Evolutionary conservation across 495 filamentous ascomycete genomes (phyloP), one percentile per base, ranked within the genome.

Genomic region (Apiosordaria backusii): DNA sequence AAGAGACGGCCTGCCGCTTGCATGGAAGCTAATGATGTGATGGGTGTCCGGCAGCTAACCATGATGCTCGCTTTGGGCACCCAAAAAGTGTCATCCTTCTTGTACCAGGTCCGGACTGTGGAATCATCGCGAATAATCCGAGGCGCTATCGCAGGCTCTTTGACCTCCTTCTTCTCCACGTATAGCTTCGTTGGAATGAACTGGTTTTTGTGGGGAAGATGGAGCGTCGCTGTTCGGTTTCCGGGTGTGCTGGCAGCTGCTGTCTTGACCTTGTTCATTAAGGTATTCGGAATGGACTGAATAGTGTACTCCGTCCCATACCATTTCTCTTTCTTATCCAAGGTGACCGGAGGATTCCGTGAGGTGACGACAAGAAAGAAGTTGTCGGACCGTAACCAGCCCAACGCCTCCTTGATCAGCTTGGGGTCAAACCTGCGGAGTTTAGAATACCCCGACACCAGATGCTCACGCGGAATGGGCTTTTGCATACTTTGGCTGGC

Each of bases 11-110:
- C 83, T 73, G 92, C 94, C 29, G 97, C 87, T 22, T 84, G 78
- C 61, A 88, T 92, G 57, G 88, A 86, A 3, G 95, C 91, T 4
- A 90, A 93, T 2, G 90, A 85, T 75, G 86, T 88, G 23, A 96
- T 74, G 4, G 92, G 90, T 64, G 90, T 97, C 66, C 90, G 86
- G 68, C 96, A 83, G 61, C 86, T 90, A 52, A 97, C 84, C 70
- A 92, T 84, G 18, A 97, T 75, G 68, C 90, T 97, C 0, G 89
- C 95, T 76, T 97, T 97, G 1, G 95, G 95, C 3, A 99, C 95
- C 95, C 95, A 99, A 79, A 97, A 99, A 0, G 87, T 91, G 71
- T 99, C 95, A 70, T 99, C 95, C 78, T 98, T 98, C 84, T 99
- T 99, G 79, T 86, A 97, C 95, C 95, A 99, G n/a, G 91, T 87